Evolutionary conservation across 805 yeast species (phyloP).

Genomic region (Starmerella khaoyaiensis): DNA sequence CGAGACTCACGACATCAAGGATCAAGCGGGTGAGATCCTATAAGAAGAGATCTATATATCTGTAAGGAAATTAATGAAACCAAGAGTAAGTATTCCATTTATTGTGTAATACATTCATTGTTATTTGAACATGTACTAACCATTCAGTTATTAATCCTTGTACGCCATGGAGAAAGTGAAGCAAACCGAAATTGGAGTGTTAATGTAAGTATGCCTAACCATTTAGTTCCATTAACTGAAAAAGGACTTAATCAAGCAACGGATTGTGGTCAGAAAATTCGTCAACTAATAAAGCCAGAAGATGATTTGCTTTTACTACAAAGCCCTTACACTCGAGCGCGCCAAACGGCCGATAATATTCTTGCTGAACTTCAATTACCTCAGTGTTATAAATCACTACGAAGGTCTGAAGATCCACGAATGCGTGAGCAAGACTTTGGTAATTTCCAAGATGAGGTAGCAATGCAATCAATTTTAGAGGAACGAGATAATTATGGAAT

Average conservation of each 20-base stretch:
- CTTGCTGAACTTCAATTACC: slow-evolving; percentile 36
- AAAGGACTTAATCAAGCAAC: slow-evolving; percentile 44
- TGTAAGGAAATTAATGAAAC: slow-evolving; percentile 11
- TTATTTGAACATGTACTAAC: not conserved
- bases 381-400: slow-evolving; percentile 36
- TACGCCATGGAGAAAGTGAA: slow-evolving; percentile 88
- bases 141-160: slow-evolving; percentile 52
- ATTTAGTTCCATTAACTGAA: slow-evolving; percentile 57
- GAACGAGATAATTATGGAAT: slow-evolving; percentile 82
- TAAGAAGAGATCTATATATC: too few species aligned
- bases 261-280: slow-evolving; percentile 28
- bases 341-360: slow-evolving; percentile 69
- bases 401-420: slow-evolving; percentile 60
- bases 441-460: slow-evolving; percentile 61
- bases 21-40: not conserved
- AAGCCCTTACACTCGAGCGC: slow-evolving; percentile 72
- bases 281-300: slow-evolving; percentile 32
- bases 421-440: slow-evolving; percentile 94
- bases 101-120: not conserved
- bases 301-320: slow-evolving; percentile 65
- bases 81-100: slow-evolving; percentile 9
- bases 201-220: slow-evolving; percentile 68
- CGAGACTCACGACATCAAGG: not conserved
- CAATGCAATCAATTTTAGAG: slow-evolving; percentile 66
- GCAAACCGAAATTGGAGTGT: slow-evolving; percentile 78